Conservation (phyloP, 352 stramenopile genomes). For the Phytophthora europaea region DNA sequence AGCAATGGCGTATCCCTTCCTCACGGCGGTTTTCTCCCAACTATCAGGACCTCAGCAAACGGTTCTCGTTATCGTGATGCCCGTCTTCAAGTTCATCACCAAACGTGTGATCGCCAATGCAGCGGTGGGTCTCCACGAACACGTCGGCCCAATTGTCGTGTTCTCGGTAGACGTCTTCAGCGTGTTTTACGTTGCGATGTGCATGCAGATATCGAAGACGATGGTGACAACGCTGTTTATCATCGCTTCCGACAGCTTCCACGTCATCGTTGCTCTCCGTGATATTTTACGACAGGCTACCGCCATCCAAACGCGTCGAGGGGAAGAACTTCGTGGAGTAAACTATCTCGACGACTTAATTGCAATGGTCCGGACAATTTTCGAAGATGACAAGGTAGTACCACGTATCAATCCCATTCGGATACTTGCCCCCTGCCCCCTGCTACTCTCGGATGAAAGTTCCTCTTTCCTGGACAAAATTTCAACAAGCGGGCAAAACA, state of each 20-base stretch:
- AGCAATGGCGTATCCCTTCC: constrained; percentile 18
- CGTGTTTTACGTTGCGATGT: constrained; percentile 32
- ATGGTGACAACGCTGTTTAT: constrained; percentile 4
- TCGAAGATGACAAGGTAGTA: not conserved
- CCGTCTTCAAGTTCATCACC: constrained; percentile 23
- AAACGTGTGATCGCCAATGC: constrained; percentile 22
- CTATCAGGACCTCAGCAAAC: constrained; percentile 9
- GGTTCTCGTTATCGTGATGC: constrained; percentile 12
- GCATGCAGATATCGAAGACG: constrained; percentile 31
- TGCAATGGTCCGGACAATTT: not conserved
- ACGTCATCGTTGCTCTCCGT: constrained; percentile 5
- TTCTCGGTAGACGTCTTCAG: constrained; percentile 42
- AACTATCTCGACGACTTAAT: constrained; percentile 6
- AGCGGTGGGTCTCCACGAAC: constrained; percentile 21
- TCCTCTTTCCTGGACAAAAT: not conserved
- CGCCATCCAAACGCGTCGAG: not conserved
- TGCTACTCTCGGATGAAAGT: constrained; percentile 7
- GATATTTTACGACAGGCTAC: constrained; percentile 7
- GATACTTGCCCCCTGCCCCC: constrained; percentile 1
- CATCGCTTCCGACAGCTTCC: constrained; percentile 12
- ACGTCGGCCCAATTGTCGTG: constrained; percentile 21
- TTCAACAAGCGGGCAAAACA: not conserved
- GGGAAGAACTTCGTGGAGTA: not conserved
- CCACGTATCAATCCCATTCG: not conserved
- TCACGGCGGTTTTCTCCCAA: constrained; percentile 18